Evolutionary conservation across 148 eudicot genomes (phyloP).

Genomic region (Linanthus parryae): DNA sequence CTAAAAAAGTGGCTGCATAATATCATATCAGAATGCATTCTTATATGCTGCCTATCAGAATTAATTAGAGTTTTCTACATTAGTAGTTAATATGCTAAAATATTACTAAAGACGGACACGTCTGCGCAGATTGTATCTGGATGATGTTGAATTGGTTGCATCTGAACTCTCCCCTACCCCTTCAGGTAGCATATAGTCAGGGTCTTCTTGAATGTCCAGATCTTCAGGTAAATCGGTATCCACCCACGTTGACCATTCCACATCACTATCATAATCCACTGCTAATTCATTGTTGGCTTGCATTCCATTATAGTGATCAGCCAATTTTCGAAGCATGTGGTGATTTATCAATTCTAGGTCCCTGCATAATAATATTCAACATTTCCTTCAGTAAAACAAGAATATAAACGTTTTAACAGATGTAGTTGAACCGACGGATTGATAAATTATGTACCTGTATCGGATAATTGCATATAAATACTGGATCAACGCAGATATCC

Average conservation of each 20-base stretch:
- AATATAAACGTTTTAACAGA: no score
- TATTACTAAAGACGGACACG: no score
- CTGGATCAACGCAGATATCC: not conserved
- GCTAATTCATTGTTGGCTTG: conserved; percentile 25
- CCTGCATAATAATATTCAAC: conserved; percentile 25
- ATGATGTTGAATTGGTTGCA: conserved; percentile 12
- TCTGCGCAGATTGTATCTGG: conserved; percentile 38
- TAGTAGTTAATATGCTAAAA: no score
- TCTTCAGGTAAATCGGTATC: conserved; percentile 64
- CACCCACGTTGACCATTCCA: conserved; percentile 69
- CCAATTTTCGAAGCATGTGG: conserved; percentile 41
- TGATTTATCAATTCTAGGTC: conserved; percentile 62
- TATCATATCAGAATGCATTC: no score
- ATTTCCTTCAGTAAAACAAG: not conserved
- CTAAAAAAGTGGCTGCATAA: no score
- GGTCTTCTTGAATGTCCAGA: conserved; percentile 36
- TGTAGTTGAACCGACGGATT: not conserved
- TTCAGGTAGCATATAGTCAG: conserved; percentile 39
- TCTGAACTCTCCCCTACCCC: conserved; percentile 21
- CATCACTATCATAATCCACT: conserved; percentile 44
- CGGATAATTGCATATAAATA: not conserved
- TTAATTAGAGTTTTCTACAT: no score
- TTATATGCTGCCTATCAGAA: no score
- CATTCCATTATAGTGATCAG: conserved; percentile 46
- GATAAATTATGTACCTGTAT: not conserved